These are phyloP conservation scores for Claviceps sp. DNA, from an alignment of 2,329 filamentous ascomycete genomes.

Conservation along the genomic window DNA sequence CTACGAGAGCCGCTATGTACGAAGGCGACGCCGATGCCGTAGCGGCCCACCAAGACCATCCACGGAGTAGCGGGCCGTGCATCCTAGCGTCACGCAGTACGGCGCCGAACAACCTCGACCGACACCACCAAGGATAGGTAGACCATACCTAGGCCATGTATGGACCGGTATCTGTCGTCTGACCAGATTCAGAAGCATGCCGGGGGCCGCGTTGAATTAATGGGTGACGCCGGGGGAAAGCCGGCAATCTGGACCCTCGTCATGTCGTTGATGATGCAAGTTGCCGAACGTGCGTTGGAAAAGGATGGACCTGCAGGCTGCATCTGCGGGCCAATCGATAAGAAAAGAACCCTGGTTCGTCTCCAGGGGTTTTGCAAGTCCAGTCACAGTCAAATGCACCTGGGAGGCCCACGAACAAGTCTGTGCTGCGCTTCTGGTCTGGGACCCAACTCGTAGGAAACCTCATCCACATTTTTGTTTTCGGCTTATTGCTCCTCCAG, in stretches of 20 bases:
- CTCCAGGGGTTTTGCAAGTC: constrained; percentile 4
- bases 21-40: not conserved
- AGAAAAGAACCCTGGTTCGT: constrained; percentile 3
- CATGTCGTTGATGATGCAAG: not conserved
- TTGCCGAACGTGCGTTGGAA: not conserved
- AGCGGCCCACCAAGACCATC: not conserved
- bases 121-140: not conserved
- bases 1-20: too few relatives aligned
- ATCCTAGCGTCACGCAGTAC: not conserved
- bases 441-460: not conserved
- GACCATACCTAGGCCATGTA: too few relatives aligned
- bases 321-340: constrained; percentile 1
- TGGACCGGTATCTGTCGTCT: not conserved
- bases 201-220: too few relatives aligned
- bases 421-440: not conserved
- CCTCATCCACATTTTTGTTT: not conserved
- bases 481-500: not conserved
- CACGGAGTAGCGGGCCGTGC: not conserved
- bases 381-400: not conserved
- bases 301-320: not conserved
- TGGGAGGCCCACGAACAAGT: constrained; percentile 1
- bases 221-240: too few relatives aligned
- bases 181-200: too few relatives aligned
- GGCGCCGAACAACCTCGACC: too few relatives aligned
- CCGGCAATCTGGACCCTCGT: not conserved